Evolutionary conservation across 768 basidiomycete species (phyloP).

Genomic region (Leccinellum rugosiceps): DNA sequence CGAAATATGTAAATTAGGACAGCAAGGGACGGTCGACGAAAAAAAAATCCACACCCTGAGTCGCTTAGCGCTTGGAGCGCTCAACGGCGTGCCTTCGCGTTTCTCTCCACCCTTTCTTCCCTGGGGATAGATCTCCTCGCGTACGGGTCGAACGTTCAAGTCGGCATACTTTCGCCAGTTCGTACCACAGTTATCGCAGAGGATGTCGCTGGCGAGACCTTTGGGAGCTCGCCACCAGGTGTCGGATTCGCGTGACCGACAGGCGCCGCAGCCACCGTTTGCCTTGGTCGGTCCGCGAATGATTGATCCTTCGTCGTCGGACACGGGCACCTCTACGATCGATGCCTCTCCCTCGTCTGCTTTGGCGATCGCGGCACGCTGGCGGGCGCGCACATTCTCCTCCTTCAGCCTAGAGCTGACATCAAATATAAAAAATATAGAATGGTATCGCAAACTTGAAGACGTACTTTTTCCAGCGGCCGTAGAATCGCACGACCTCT

Average conservation of each 20-base stretch:
- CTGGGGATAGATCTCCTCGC: slow-evolving; percentile 58
- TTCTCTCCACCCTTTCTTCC: slow-evolving; percentile 46
- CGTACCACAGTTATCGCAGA: slow-evolving; percentile 83
- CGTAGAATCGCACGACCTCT: slow-evolving; percentile 82
- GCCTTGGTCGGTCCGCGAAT: slow-evolving; percentile 53
- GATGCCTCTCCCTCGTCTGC: slow-evolving; percentile 26
- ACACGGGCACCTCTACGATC: slow-evolving; percentile 29
- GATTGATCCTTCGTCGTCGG: slow-evolving; percentile 78
- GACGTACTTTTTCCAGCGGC: slow-evolving; percentile 79
- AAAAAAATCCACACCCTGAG: slow-evolving; percentile 45
- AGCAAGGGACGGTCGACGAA: neutral
- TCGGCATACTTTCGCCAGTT: slow-evolving; percentile 95
- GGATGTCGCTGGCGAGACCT: slow-evolving; percentile 68
- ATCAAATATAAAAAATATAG: slow-evolving; percentile 7
- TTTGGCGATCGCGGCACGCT: slow-evolving; percentile 32
- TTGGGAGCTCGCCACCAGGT: slow-evolving; percentile 94
- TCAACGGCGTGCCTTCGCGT: slow-evolving; percentile 59
- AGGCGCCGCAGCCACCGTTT: slow-evolving; percentile 72
- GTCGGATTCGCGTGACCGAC: slow-evolving; percentile 74
- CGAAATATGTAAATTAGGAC: neutral
- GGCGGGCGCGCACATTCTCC: slow-evolving; percentile 54
- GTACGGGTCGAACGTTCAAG: slow-evolving; percentile 67
- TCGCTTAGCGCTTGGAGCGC: slow-evolving; percentile 55
- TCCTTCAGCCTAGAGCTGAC: slow-evolving; percentile 64
- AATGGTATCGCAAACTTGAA: slow-evolving; percentile 1